Evolutionary conservation across 148 eudicot genomes (phyloP), one percentile per base, ranked within the genome.

Genomic region (Rhododendron ferrugineum): DNA sequence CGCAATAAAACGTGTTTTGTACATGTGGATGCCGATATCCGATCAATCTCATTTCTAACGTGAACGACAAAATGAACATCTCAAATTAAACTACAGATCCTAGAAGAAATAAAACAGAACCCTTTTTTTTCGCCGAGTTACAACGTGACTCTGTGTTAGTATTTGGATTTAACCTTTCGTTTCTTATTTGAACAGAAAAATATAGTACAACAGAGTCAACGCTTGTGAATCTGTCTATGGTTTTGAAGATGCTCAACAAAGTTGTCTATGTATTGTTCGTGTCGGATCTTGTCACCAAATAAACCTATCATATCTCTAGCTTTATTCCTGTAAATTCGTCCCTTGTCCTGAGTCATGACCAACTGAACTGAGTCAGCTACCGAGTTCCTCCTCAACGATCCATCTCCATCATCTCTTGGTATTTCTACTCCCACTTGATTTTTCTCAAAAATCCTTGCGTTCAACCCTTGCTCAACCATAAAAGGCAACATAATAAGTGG

Each of bases 381-480:
- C 5, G 87, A 68, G 46, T 81, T 37, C 28, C 42, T 42, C 0
- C 52, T 72, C 11, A 85, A 23, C 1, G 36, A 37, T 2, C 87
- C 84, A 5, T 85, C 80, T 68, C 10, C 4, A 2, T 85, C 87
- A 11, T 81, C 72, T 85, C 87, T 85, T 2, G 70, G 44, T 68
- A 85, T 73, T 36, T 68, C 52, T 2, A 66, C 26, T 20, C 87
- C 87, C 3, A 81, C 60, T 16, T 72, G 52, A 28, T 70, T 72
- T 22, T 81, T 40, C 2, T 80, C 84, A 4, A 85, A 11, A 4
- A 72, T 5, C 20, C 84, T 85, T n/a, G 87, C 84, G 32, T 80
- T 85, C 18, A 85, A 4, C 11, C 87, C 80, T 85, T 85, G 87
- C 2, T 85, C 87, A 1, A 37, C n/a, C 80, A 70, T 10, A 26